Evolutionary conservation across 2,329 filamentous ascomycete genomes (phyloP).

Genomic region (Atkinsonella hypoxylon): DNA sequence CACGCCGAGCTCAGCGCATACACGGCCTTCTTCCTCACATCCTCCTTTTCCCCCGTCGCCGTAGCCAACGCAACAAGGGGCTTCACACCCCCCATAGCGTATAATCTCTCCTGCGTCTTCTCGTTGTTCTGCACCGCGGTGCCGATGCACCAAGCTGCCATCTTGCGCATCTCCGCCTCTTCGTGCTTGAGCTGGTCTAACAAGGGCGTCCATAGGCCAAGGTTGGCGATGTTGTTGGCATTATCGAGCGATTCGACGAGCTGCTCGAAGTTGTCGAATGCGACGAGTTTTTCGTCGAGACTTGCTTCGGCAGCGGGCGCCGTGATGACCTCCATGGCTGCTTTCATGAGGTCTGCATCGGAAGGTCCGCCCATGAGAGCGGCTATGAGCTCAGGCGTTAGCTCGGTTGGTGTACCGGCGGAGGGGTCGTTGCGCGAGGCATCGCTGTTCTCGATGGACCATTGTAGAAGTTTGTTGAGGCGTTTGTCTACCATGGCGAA

Average conservation of each 20-base stretch:
- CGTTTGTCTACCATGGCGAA: slow-evolving; percentile 29
- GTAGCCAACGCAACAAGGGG: slow-evolving; percentile 53
- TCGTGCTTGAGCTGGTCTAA: slow-evolving; percentile 55
- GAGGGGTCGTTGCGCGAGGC: slow-evolving; percentile 16
- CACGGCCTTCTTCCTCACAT: slow-evolving; percentile 74
- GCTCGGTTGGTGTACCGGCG: slow-evolving; percentile 23
- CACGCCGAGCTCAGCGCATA: slow-evolving; percentile 78
- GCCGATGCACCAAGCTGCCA: slow-evolving; percentile 89
- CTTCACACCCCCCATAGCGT: slow-evolving; percentile 54
- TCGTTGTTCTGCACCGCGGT: slow-evolving; percentile 96
- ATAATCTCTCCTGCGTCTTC: slow-evolving; percentile 63
- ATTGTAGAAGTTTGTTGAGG: slow-evolving; percentile 70
- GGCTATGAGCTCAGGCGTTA: slow-evolving; percentile 60
- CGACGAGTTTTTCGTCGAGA: slow-evolving; percentile 65
- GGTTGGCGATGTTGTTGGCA: slow-evolving; percentile 77
- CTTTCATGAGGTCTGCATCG: slow-evolving; percentile 85
- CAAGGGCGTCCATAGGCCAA: slow-evolving; percentile 74
- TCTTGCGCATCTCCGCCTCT: slow-evolving; percentile 62
- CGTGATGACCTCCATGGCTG: slow-evolving; percentile 65
- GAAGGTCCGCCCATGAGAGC: slow-evolving; percentile 74
- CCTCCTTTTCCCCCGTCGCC: slow-evolving; percentile 28
- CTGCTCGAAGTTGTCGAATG: slow-evolving; percentile 93
- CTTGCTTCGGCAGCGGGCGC: slow-evolving; percentile 48
- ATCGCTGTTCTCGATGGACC: slow-evolving; percentile 47
- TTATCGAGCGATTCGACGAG: slow-evolving; percentile 90